A percentile compares a stretch with the other conserved stretches of the same genome.
These are phyloP conservation scores for Ceratocystis colombiana DNA, from an alignment of 2,329 filamentous ascomycete species.

Conservation along the genomic window DNA sequence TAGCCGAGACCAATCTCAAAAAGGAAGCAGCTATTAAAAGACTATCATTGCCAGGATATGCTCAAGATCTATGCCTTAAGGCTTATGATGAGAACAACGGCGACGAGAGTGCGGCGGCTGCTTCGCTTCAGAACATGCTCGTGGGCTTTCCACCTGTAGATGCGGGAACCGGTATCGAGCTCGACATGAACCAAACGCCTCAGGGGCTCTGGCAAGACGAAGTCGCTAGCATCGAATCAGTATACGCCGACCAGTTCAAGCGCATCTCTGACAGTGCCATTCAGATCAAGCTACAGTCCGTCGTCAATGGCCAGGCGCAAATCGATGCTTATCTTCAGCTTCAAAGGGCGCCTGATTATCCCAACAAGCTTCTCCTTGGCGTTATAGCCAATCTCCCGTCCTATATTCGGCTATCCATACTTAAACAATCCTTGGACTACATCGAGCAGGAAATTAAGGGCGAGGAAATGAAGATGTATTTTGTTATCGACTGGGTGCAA, in stretches of 20 bases:
- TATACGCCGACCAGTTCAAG: slow-evolving; percentile 66
- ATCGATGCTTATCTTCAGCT: slow-evolving; percentile 53
- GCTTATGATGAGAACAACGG: slow-evolving; percentile 59
- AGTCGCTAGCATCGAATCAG: slow-evolving; percentile 69
- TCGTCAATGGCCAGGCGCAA: slow-evolving; percentile 43
- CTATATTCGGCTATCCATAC: slow-evolving; percentile 83
- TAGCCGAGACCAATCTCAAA: slow-evolving; percentile 71
- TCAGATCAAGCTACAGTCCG: slow-evolving; percentile 54
- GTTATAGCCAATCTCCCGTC: slow-evolving; percentile 66
- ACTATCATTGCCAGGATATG: slow-evolving; percentile 73
- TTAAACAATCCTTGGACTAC: slow-evolving; percentile 64
- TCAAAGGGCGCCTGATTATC: slow-evolving; percentile 64
- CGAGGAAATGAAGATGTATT: slow-evolving; percentile 82
- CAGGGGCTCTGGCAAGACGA: slow-evolving; percentile 76
- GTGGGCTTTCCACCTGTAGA: slow-evolving; percentile 27
- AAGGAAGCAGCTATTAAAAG: slow-evolving; percentile 74
- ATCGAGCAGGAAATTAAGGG: slow-evolving; percentile 61
- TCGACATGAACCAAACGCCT: slow-evolving; percentile 42
- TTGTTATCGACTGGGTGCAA: slow-evolving; percentile 84
- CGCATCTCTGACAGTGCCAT: slow-evolving; percentile 54
- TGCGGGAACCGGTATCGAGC: slow-evolving; percentile 8
- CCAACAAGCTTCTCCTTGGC: slow-evolving; percentile 57
- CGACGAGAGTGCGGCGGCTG: slow-evolving; percentile 68
- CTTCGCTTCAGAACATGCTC: slow-evolving; percentile 57
- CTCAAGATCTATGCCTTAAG: slow-evolving; percentile 69